Evolutionary conservation across 208 protist genomes (phyloP).

Genomic region (Trypanosoma scelopori): DNA sequence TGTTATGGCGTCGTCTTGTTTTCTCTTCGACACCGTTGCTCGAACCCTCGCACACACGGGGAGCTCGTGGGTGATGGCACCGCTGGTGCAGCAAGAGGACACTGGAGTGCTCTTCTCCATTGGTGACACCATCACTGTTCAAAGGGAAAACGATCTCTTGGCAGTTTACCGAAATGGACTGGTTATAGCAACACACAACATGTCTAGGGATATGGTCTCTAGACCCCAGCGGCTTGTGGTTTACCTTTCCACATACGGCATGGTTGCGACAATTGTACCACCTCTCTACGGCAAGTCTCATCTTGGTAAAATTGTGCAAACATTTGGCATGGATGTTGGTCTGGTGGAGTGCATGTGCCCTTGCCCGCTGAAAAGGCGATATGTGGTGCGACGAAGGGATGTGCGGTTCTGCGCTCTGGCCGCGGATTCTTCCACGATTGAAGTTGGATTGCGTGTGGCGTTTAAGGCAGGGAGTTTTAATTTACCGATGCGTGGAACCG

Average conservation of each 20-base stretch:
- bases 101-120: slow-evolving; percentile 66
- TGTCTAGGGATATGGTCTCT: not conserved
- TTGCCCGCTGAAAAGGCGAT: slow-evolving; percentile 22
- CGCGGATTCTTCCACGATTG: slow-evolving; percentile 34
- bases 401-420: slow-evolving; percentile 76
- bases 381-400: slow-evolving; percentile 59
- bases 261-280: slow-evolving; percentile 66
- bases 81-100: slow-evolving; percentile 34
- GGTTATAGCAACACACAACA: slow-evolving; percentile 25
- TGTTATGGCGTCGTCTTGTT: slow-evolving; percentile 21
- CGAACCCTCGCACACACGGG: slow-evolving; percentile 8
- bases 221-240: slow-evolving; percentile 50
- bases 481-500: slow-evolving; percentile 54
- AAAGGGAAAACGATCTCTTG: slow-evolving; percentile 28
- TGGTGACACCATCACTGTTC: slow-evolving; percentile 76
- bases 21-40: slow-evolving; percentile 26
- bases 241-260: slow-evolving; percentile 68
- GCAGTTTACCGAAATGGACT: slow-evolving; percentile 56
- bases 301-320: slow-evolving; percentile 57
- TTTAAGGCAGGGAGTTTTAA: slow-evolving; percentile 62
- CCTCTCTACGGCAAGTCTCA: slow-evolving; percentile 73
- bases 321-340: slow-evolving; percentile 60
- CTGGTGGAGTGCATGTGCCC: slow-evolving; percentile 60
- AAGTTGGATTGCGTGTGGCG: slow-evolving; percentile 50
- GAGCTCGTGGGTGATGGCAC: slow-evolving; percentile 46